These are phyloP conservation scores for Verticillium zaregamsianum DNA, from an alignment of 2,329 filamentous ascomycete genomes.

Conservation along the genomic window DNA sequence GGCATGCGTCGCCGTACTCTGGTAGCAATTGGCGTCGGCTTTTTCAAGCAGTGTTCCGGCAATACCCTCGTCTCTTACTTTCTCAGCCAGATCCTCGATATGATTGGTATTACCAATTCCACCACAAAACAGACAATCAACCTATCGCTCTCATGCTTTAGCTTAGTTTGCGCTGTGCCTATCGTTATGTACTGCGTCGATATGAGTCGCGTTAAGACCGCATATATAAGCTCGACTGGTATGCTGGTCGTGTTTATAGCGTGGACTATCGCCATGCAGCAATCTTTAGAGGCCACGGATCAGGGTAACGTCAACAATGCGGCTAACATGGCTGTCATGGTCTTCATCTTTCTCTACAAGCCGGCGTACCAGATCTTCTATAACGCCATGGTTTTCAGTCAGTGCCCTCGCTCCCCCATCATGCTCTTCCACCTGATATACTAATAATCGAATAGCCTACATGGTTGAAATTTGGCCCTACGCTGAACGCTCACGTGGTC, in stretches of 20 bases:
- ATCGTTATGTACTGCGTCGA: constrained; percentile 35
- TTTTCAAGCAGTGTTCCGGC: constrained; percentile 50
- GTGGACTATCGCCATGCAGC: constrained; percentile 5
- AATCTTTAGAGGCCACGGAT: constrained; percentile 24
- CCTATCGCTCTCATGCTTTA: constrained; percentile 42
- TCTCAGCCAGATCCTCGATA: constrained; percentile 37
- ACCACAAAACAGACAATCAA: constrained; percentile 37
- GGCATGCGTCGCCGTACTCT: constrained; percentile 45
- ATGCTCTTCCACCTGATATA: constrained; percentile 1
- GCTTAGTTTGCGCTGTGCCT: constrained; percentile 34
- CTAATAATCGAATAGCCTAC: too few relatives aligned
- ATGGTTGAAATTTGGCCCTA: too few relatives aligned
- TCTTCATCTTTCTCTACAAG: constrained; percentile 52
- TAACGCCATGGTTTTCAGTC: constrained; percentile 55
- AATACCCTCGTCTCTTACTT: constrained; percentile 48
- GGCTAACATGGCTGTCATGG: constrained; percentile 35
- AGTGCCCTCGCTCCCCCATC: constrained; percentile 21
- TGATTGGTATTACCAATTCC: constrained; percentile 38
- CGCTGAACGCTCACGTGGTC: too few relatives aligned
- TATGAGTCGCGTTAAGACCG: too few relatives aligned
- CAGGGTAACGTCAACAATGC: constrained; percentile 20
- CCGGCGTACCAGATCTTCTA: constrained; percentile 55
- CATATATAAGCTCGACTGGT: too few relatives aligned
- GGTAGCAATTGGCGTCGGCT: constrained; percentile 43
- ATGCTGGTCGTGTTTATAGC: too few relatives aligned